These are phyloP conservation scores for Fraxinus sp. DNA, from an alignment of 305 asterid species.

Conservation along the genomic window DNA sequence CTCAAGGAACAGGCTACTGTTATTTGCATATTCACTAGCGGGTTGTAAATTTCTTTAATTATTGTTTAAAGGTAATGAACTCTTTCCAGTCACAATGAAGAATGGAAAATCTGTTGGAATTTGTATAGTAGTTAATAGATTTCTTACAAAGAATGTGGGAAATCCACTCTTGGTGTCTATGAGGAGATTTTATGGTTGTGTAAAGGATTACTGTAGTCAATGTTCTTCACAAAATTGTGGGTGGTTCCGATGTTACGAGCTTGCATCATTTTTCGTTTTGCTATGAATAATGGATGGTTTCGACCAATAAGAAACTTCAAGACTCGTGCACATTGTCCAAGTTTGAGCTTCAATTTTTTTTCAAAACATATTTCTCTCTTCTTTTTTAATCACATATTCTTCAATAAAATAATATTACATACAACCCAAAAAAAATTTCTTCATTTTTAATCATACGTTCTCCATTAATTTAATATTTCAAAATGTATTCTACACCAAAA, in stretches of 20 bases:
- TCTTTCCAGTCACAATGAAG: conserved; percentile 13
- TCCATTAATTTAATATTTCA: no score
- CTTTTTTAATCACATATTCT: no score
- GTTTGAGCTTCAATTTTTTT: background rate
- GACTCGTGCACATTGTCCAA: background rate
- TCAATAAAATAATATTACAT: no score
- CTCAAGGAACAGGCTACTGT: conserved; percentile 25
- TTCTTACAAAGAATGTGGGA: conserved; percentile 27
- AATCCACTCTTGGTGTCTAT: conserved; percentile 15
- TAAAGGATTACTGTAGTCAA: conserved; percentile 8
- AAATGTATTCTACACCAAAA: background rate
- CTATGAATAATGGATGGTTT: background rate
- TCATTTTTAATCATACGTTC: background rate
- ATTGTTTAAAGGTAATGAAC: conserved; percentile 22
- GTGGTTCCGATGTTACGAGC: background rate
- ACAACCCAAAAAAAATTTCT: no score
- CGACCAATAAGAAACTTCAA: background rate
- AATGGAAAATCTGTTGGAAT: conserved; percentile 23
- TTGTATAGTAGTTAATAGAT: conserved; percentile 17
- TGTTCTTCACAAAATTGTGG: background rate
- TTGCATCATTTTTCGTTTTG: background rate
- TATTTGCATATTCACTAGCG: conserved; percentile 31
- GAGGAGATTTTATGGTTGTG: conserved; percentile 17
- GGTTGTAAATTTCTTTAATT: conserved; percentile 36
- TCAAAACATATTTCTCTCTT: no score